A percentile compares a stretch with the other conserved stretches of the same genome.
Evolutionary conservation across 192 early-diverging fungal genomes (phyloP).

Genomic region (Gamsiella multidivaricata): DNA sequence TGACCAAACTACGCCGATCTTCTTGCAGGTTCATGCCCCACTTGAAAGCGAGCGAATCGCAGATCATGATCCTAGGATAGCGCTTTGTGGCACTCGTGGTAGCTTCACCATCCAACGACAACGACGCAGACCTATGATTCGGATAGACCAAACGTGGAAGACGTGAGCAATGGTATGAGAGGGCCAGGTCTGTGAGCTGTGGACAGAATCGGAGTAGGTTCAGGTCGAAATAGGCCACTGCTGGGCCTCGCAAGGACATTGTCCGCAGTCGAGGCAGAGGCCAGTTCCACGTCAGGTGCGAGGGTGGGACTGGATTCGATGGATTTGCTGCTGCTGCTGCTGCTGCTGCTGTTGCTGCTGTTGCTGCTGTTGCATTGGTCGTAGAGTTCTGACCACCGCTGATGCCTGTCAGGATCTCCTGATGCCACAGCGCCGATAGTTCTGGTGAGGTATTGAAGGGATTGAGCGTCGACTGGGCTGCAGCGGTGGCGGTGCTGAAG

Average conservation of each 20-base stretch:
- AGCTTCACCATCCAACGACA: neutral
- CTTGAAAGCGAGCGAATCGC: constrained; percentile 36
- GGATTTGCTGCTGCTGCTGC: neutral
- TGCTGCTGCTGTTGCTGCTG: neutral
- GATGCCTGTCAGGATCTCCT: constrained; percentile 12
- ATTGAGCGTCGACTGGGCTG: neutral
- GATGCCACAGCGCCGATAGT: constrained; percentile 5
- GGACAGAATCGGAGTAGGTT: constrained; percentile 29
- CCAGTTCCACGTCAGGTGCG: constrained; percentile 29
- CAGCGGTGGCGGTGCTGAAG: neutral
- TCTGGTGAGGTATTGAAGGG: neutral
- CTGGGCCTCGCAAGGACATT: constrained; percentile 32
- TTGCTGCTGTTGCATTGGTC: too few species aligned
- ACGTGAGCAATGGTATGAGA: constrained; percentile 35
- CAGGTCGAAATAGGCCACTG: constrained; percentile 31
- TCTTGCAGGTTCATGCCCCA: constrained; percentile 26
- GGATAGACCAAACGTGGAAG: constrained; percentile 26
- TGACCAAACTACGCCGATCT: constrained; percentile 27
- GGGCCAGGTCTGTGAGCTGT: constrained; percentile 26
- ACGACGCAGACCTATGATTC: too few species aligned
- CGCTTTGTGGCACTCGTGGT: neutral
- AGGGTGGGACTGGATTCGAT: neutral
- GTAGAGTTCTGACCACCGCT: neutral
- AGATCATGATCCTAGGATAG: constrained; percentile 32
- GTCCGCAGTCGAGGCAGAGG: constrained; percentile 18